Evolutionary conservation across 225 moss, liverwort and hornwort species (phyloP), one percentile per base, ranked within the genome.

Genomic region (Neckera pumila): DNA sequence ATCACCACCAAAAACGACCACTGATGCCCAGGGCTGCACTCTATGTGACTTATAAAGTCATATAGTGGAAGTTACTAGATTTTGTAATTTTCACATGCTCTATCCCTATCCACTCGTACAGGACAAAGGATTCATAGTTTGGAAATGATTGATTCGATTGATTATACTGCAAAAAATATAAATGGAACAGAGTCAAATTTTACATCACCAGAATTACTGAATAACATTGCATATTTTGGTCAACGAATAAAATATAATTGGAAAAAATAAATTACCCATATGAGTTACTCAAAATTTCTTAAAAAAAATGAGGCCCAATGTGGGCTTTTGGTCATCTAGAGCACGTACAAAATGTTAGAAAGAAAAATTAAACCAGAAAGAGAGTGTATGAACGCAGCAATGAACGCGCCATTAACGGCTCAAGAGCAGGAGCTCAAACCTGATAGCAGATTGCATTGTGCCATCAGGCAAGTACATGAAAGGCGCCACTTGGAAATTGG

Each of bases 391-490:
- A 16, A 53, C 34, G 20, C 59, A 84, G 88, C 82, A 71, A 45
- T 36, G 60, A 81, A 82, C 34, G 61, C 49, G 76, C 61, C 79
- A 58, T n/a, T 73, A 75, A n/a, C 11, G 61, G 82, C 56, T 53
- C 38, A 62, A 87, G 51, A 89, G 79, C 42, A 88, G 67, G 31
- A 88, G 88, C 66, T 76, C 85, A 78, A 84, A 99, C 97, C 98
- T 99, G 93, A 95, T 93, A 69, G 98, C 98, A 90, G 96, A 97
- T 45, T 95, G 90, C 38, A 97, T 89, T 54, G 96, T 96, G 87
- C 98, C 96, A 90, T 96, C 96, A 51, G 97, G 96, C 88, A 99
- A 94, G 90, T 92, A 97, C 97, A 99, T 97, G 84, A 99, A 97
- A 82, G 97, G 98, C 57, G 98, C 95, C 70, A 96, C 94, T 88